Percentiles rank a stretch among this genome's conserved stretches.
Evolutionary conservation across 257 asterid species (phyloP).

Genomic region (Fraxinus excelsior): DNA sequence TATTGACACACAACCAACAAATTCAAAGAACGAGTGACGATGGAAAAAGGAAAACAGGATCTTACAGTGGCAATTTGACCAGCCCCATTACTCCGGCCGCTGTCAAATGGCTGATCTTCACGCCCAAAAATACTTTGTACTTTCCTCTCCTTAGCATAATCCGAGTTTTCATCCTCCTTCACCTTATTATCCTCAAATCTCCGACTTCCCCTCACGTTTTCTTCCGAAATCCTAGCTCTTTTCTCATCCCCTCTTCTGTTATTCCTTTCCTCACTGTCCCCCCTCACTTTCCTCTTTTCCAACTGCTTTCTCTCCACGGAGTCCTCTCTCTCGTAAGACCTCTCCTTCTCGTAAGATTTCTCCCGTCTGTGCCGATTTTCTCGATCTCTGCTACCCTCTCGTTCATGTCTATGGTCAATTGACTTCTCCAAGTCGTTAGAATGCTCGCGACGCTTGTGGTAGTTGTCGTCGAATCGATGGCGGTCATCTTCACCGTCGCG

Average conservation of each 20-base stretch:
- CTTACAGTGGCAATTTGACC: slow-evolving; percentile 63
- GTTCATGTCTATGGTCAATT: slow-evolving; percentile 40
- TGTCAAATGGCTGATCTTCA: slow-evolving; percentile 31
- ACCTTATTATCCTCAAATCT: slow-evolving; percentile 56
- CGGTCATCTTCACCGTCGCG: slow-evolving; percentile 43
- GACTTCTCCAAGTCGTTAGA: slow-evolving; percentile 48
- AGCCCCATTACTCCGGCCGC: slow-evolving; percentile 27
- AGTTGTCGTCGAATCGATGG: slow-evolving; percentile 36
- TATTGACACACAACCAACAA: not conserved
- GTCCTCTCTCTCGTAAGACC: slow-evolving; percentile 51
- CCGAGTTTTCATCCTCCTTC: slow-evolving; percentile 33
- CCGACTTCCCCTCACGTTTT: slow-evolving; percentile 59
- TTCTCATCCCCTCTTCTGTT: slow-evolving; percentile 36
- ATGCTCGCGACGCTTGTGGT: slow-evolving; percentile 42
- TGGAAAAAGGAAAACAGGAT: slow-evolving; percentile 9
- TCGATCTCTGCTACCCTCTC: slow-evolving; percentile 62
- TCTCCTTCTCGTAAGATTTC: slow-evolving; percentile 30
- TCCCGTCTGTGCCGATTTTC: slow-evolving; percentile 42
- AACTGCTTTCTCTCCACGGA: slow-evolving; percentile 54
- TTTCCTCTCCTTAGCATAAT: slow-evolving; percentile 22
- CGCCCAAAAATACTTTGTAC: slow-evolving; percentile 32
- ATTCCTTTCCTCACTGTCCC: slow-evolving; percentile 60
- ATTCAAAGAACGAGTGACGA: not conserved
- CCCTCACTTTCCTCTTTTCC: slow-evolving; percentile 69
- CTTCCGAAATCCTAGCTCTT: slow-evolving; percentile 64